Evolutionary conservation across 345 rosid genomes (phyloP).

Genomic region (Physaria fendleri): DNA sequence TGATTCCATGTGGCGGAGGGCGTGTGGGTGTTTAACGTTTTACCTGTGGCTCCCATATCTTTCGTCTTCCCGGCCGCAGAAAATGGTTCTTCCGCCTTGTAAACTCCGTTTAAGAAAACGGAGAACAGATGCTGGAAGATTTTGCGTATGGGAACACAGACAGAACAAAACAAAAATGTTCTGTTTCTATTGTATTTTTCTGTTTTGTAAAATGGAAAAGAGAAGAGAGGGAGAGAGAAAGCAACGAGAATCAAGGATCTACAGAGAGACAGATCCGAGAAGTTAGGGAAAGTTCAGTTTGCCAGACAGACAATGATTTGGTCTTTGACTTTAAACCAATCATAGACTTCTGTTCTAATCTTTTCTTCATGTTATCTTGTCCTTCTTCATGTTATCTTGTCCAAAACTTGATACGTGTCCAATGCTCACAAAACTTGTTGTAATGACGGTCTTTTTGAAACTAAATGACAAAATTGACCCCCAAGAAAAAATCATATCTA

Average conservation of each 20-base stretch:
- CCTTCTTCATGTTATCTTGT: slow-evolving; percentile 9
- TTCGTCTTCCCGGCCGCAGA: background rate
- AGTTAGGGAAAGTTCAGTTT: slow-evolving; percentile 5
- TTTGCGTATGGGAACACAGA: slow-evolving; percentile 20
- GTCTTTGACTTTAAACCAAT: slow-evolving; percentile 11
- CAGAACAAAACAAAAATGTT: background rate
- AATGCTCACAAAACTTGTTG: background rate
- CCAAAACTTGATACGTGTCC: background rate
- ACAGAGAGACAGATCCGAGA: slow-evolving; percentile 8
- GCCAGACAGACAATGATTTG: slow-evolving; percentile 6
- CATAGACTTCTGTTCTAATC: slow-evolving; percentile 17
- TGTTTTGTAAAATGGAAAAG: background rate
- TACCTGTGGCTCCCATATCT: slow-evolving; percentile 23
- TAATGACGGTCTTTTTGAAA: too few relatives aligned
- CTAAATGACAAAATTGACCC: too few relatives aligned
- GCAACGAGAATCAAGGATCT: slow-evolving; percentile 13
- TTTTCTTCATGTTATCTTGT: slow-evolving; percentile 7
- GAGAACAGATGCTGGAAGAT: slow-evolving; percentile 23
- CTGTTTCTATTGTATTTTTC: background rate
- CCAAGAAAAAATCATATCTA: too few relatives aligned
- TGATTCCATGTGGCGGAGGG: background rate
- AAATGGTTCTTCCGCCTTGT: slow-evolving; percentile 18
- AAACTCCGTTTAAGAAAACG: slow-evolving; percentile 11
- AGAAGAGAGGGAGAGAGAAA: background rate
- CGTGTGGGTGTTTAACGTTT: background rate